These are phyloP conservation scores for Lasiosphaeria miniovina DNA, from an alignment of 495 filamentous ascomycete species.

Conservation along the genomic window DNA sequence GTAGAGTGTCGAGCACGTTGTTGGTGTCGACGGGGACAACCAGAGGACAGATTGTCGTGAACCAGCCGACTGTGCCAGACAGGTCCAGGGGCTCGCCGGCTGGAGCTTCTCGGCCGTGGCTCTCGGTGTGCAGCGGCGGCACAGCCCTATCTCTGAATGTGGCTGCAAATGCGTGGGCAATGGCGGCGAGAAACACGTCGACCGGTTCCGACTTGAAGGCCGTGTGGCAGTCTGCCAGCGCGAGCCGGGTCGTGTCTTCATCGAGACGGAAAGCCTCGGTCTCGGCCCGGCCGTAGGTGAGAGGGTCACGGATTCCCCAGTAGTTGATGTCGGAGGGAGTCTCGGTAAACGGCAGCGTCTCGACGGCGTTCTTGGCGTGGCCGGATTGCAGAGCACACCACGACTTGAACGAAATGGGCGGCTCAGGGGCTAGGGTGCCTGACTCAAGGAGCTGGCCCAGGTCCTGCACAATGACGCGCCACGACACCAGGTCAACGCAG, in stretches of 20 bases:
- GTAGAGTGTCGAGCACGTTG: conserved; percentile 25
- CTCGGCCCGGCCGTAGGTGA: conserved; percentile 41
- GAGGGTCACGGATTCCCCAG: conserved; percentile 49
- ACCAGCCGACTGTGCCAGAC: conserved; percentile 30
- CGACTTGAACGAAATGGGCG: conserved; percentile 19
- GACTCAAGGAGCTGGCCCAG: conserved; percentile 50
- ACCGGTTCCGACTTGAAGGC: conserved; percentile 50
- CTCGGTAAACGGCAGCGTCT: conserved; percentile 37
- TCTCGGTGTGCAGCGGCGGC: conserved; percentile 43
- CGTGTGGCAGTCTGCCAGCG: conserved; percentile 43
- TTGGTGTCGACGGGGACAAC: conserved; percentile 33
- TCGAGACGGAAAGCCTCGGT: conserved; percentile 43
- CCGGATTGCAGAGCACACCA: conserved; percentile 12
- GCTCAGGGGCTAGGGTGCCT: conserved; percentile 18
- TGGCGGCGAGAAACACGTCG: conserved; percentile 51
- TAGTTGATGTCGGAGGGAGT: conserved; percentile 36
- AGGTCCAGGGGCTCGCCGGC: conserved; percentile 16
- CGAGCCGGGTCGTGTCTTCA: conserved; percentile 35
- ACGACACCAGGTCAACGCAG: conserved; percentile 61
- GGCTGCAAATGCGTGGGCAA: conserved; percentile 50
- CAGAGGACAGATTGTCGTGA: conserved; percentile 24
- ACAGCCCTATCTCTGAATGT: conserved; percentile 25
- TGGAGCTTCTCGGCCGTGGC: conserved; percentile 31
- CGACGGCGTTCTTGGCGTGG: conserved; percentile 24
- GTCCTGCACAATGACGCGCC: conserved; percentile 58